Evolutionary conservation across 2,329 filamentous ascomycete genomes (phyloP).

Genomic region (Alternaria tenuissima): DNA sequence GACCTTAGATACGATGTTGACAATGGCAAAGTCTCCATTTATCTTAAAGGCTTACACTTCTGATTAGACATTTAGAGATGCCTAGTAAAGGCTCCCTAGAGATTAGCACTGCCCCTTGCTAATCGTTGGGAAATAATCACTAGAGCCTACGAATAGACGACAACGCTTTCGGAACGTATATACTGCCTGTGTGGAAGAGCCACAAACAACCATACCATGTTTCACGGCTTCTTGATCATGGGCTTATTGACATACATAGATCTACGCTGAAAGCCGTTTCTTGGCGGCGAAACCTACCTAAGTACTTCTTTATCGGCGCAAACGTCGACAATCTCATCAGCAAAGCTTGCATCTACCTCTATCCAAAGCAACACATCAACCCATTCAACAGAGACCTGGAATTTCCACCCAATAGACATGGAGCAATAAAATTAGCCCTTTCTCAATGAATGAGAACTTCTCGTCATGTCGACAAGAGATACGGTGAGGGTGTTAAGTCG

Average conservation of each 20-base stretch:
- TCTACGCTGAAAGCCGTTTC: not conserved
- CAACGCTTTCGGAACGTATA: not conserved
- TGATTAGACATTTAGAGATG: not conserved
- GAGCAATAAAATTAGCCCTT: not conserved
- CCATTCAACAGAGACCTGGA: not conserved
- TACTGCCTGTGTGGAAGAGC: not conserved
- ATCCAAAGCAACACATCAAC: not conserved
- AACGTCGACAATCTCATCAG: not conserved
- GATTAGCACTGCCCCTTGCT: not conserved
- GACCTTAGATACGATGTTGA: not conserved
- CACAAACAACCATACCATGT: not conserved
- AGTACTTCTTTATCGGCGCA: not conserved
- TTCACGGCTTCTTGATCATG: not conserved
- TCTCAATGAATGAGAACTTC: not conserved
- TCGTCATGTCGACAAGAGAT: not conserved
- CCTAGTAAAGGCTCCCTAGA: not conserved
- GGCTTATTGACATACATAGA: not conserved
- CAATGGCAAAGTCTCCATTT: not conserved
- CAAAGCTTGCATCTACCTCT: not conserved
- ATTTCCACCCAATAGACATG: not conserved
- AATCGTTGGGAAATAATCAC: not conserved
- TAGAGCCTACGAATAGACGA: not conserved
- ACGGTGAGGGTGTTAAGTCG: not conserved
- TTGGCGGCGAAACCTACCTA: not conserved
- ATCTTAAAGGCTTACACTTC: not conserved